phyloP scores from a whole-genome alignment of 2,329 filamentous ascomycete species.

The Diplodia seriata region DNA sequence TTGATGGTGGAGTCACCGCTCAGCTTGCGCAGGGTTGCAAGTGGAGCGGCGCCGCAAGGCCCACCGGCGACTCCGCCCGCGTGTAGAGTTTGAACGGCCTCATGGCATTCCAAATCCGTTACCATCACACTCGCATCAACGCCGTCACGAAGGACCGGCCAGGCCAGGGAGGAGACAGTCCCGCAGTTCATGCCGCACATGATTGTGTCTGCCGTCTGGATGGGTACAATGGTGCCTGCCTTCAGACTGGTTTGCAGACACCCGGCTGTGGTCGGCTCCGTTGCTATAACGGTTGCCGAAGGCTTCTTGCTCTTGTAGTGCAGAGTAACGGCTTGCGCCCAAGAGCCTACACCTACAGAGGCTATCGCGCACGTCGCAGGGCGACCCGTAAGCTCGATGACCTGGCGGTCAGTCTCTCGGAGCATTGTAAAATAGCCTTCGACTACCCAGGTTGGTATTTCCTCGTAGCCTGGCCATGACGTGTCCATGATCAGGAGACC shows the following conservation, averaged over 20 bases:
- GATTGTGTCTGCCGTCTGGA: slow-evolving; percentile 67
- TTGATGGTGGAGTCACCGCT: slow-evolving; percentile 42
- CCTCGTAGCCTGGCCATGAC: slow-evolving; percentile 69
- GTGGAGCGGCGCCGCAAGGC: slow-evolving; percentile 67
- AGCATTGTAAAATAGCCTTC: slow-evolving; percentile 80
- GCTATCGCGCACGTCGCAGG: slow-evolving; percentile 62
- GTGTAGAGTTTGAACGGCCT: slow-evolving; percentile 62
- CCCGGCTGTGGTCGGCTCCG: slow-evolving; percentile 72
- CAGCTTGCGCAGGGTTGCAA: slow-evolving; percentile 64
- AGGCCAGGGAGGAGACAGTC: slow-evolving; percentile 70
- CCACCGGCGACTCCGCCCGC: slow-evolving; percentile 59
- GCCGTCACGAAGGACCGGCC: slow-evolving; percentile 64
- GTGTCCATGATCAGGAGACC: slow-evolving; percentile 71
- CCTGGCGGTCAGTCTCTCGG: slow-evolving; percentile 69
- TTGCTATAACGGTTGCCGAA: slow-evolving; percentile 61
- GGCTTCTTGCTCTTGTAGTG: slow-evolving; percentile 63
- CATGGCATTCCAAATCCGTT: slow-evolving; percentile 68
- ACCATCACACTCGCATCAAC: slow-evolving; percentile 68
- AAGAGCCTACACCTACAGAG: slow-evolving; percentile 75
- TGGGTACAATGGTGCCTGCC: slow-evolving; percentile 55
- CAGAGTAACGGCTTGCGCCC: slow-evolving; percentile 71
- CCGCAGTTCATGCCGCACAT: slow-evolving; percentile 79
- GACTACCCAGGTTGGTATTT: slow-evolving; percentile 75
- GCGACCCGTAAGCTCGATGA: slow-evolving; percentile 49
- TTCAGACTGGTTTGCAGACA: slow-evolving; percentile 64